Conservation (phyloP, 1,284 basidiomycete genomes). For the Rhizoctonia solani region DNA sequence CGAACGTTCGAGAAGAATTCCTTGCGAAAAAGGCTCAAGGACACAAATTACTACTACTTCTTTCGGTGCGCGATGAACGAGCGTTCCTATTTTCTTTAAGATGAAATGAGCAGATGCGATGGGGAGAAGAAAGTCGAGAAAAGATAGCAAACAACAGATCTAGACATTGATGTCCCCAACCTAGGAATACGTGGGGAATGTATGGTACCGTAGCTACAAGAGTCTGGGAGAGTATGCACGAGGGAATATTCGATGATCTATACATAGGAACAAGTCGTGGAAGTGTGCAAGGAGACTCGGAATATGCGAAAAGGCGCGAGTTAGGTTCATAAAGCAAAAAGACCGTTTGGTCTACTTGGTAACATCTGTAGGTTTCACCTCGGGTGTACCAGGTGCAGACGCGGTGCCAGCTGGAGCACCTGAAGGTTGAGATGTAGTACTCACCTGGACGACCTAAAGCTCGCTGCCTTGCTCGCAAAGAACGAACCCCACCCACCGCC, state of each 20-base stretch:
- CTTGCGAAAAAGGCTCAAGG: slow-evolving; percentile 64
- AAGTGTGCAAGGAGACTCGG: neutral
- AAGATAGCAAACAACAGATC: too few species aligned
- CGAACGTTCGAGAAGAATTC: slow-evolving; percentile 66
- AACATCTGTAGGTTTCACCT: slow-evolving; percentile 12
- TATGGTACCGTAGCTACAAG: slow-evolving; percentile 31
- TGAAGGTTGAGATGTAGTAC: slow-evolving; percentile 3
- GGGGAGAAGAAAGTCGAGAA: too few species aligned
- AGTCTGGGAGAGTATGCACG: neutral
- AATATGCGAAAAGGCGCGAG: neutral
- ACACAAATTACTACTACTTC: slow-evolving; percentile 63
- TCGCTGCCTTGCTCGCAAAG: slow-evolving; percentile 38
- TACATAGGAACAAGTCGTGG: slow-evolving; percentile 24
- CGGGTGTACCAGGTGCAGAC: slow-evolving; percentile 13
- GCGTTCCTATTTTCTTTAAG: slow-evolving; percentile 57
- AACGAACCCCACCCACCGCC: slow-evolving; percentile 36
- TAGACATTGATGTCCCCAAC: slow-evolving; percentile 1
- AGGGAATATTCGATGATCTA: neutral
- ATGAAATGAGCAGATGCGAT: neutral
- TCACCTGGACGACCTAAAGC: slow-evolving; percentile 30
- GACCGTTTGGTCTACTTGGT: neutral
- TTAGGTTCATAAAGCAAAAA: neutral
- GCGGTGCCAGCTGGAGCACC: neutral
- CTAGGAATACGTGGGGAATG: neutral
- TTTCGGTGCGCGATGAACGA: slow-evolving; percentile 70